Base-by-base conservation (phyloP, 805 yeast species). In the Candida corydali region DNA sequence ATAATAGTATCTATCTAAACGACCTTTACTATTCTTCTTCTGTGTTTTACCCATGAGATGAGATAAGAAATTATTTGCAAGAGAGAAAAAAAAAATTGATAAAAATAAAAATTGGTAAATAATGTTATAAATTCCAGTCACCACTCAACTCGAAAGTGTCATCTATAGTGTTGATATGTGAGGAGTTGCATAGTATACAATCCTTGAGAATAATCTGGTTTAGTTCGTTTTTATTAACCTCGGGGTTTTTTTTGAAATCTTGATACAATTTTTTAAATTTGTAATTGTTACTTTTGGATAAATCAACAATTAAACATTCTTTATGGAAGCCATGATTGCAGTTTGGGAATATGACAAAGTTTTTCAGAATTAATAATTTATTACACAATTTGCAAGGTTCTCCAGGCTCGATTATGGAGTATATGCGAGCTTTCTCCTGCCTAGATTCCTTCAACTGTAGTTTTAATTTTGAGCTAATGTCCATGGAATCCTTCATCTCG, bases 11-110 rank as follows among this genome's bases (percentile, higher is more conserved):
- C 91, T 84, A 70, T 93, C 98, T 61, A 93, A 81, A 80, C 98
- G 97, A 73, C 98, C 98, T 75, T 93, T 91, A 63, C 95, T 86
- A 58, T 86, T 82, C 65, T 89, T 89, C 78, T 89, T 89, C 57
- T 89, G 96, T 29, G 93, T 78, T 60, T 80, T 86, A 65, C 95
- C 96, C 95, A 86, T 47, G 36, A 33, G 36, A 33, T 33, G 36
- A 33, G 36, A 33, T 33, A 12, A 26, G 22, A 20, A 20, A 20
- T 20, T n/a, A 27, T 27, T 26, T 7, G 12, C 12, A 22, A 24
- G 12, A 24, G 26, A 24, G 26, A 24, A 11, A 24, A 24, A 24
- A 24, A 24, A 24, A 24, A 22, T 8, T 8, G 10, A 22, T 8
- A 22, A 22, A 22, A 22, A 22, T 8, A 22, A 22, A 22, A 22